Conservation (phyloP, 805 yeast species). For the Scheffersomyces stipitis region DNA sequence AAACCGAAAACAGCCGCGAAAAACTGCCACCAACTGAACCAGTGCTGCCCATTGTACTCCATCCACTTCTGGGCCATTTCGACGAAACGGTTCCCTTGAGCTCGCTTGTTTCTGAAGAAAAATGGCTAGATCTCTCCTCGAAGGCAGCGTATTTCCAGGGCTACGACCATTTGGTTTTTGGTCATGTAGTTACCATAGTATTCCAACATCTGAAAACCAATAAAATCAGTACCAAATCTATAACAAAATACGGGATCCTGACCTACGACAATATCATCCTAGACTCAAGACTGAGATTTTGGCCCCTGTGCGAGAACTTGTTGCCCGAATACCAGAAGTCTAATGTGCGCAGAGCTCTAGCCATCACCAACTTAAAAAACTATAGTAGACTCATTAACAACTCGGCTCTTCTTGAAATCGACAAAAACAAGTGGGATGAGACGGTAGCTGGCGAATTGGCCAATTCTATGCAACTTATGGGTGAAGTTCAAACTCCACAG, state of each 20-base stretch:
- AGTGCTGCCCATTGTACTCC: constrained; percentile 1
- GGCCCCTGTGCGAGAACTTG: constrained; percentile 76
- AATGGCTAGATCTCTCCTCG: constrained; percentile 46
- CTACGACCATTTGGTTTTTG: constrained; percentile 44
- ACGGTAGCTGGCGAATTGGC: constrained; percentile 83
- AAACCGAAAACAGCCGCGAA: not conserved
- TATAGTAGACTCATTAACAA: constrained; percentile 55
- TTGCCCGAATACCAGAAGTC: constrained; percentile 47
- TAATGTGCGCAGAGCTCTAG: constrained; percentile 71
- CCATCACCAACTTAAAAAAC: constrained; percentile 68
- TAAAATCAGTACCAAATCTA: constrained; percentile 51
- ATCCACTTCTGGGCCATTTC: constrained; percentile 8
- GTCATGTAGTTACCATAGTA: constrained; percentile 48
- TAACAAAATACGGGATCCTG: constrained; percentile 68
- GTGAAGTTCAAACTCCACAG: constrained; percentile 47
- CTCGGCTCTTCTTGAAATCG: constrained; percentile 36
- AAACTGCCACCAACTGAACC: not conserved
- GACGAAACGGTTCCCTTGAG: constrained; percentile 1
- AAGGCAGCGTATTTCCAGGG: constrained; percentile 56
- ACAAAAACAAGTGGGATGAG: constrained; percentile 62
- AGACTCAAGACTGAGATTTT: constrained; percentile 62
- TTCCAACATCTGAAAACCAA: constrained; percentile 47
- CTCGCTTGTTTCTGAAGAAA: constrained; percentile 7
- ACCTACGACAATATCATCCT: constrained; percentile 59
- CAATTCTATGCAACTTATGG: constrained; percentile 56